Conservation (phyloP, 148 eudicot species). For the Rhododendron ferrugineum region DNA sequence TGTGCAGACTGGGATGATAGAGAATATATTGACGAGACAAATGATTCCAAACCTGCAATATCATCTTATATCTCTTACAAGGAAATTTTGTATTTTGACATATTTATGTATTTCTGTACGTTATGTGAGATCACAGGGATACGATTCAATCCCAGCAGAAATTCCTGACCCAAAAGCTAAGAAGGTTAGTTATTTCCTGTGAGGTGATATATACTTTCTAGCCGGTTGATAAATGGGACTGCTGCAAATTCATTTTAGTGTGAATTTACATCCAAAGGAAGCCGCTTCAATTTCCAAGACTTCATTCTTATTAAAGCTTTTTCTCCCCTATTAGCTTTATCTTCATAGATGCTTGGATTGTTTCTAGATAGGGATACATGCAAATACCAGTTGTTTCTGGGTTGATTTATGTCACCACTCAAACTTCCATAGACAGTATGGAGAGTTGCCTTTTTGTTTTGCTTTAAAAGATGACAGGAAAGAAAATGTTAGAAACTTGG, state of each 20-base stretch:
- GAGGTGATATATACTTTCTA: neutral
- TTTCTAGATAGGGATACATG: neutral
- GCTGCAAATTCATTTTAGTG: neutral
- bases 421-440: neutral
- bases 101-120: neutral
- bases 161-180: constrained; percentile 93
- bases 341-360: neutral
- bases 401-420: neutral
- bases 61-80: neutral
- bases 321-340: neutral
- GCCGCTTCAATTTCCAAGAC: neutral
- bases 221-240: neutral
- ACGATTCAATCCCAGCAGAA: constrained; percentile 79
- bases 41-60: constrained; percentile 83
- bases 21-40: constrained; percentile 84
- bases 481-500: neutral
- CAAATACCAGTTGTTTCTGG: neutral
- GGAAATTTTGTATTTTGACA: neutral
- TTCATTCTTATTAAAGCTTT: neutral
- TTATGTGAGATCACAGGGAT: constrained; percentile 54
- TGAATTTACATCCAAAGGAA: neutral
- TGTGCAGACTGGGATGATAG: constrained; percentile 86
- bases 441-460: neutral
- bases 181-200: constrained; percentile 44
- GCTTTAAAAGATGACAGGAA: neutral